Percentiles rank a stretch among this genome's conserved stretches.
phyloP scores from a whole-genome alignment of 371 early-diverging fungal species.

The Apophysomyces sp. region DNA sequence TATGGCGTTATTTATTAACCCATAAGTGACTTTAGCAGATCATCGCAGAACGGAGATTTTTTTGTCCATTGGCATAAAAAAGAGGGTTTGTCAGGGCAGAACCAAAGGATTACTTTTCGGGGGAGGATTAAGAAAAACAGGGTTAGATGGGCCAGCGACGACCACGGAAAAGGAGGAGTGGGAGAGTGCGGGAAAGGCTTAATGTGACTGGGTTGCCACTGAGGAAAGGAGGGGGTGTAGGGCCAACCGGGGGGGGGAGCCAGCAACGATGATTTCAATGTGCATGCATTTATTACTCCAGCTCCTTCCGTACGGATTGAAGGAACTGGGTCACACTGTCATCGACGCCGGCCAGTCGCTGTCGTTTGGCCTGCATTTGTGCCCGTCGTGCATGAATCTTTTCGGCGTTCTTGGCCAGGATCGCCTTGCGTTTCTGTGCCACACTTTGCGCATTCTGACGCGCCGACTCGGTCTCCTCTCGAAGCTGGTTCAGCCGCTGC shows the following conservation, averaged over 20 bases:
- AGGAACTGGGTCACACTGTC: conserved; percentile 32
- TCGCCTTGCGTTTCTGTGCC: conserved; percentile 50
- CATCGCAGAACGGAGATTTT: neutral
- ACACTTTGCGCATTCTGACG: conserved; percentile 33
- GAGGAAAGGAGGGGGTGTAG: too few relatives aligned
- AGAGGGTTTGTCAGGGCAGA: too few relatives aligned
- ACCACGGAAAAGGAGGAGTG: neutral
- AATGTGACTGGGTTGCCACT: too few relatives aligned
- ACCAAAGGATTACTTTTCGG: neutral
- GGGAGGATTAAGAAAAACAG: neutral
- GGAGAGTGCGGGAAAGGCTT: too few relatives aligned
- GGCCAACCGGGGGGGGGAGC: too few relatives aligned
- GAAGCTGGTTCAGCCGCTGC: conserved; percentile 57
- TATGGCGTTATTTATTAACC: neutral
- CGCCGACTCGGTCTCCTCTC: conserved; percentile 54
- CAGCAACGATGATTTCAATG: neutral
- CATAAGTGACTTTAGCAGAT: neutral
- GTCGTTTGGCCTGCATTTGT: conserved; percentile 26
- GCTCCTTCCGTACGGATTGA: conserved; percentile 18
- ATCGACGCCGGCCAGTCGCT: conserved; percentile 19
- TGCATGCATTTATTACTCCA: neutral
- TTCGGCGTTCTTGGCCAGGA: conserved; percentile 48
- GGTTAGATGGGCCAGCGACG: neutral
- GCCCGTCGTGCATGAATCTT: conserved; percentile 38
- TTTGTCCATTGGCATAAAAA: neutral